Percentiles rank a stretch among this genome's conserved stretches.
These are phyloP conservation scores for Leccinum uliginosum DNA, from an alignment of 768 basidiomycete species.

Conservation along the genomic window DNA sequence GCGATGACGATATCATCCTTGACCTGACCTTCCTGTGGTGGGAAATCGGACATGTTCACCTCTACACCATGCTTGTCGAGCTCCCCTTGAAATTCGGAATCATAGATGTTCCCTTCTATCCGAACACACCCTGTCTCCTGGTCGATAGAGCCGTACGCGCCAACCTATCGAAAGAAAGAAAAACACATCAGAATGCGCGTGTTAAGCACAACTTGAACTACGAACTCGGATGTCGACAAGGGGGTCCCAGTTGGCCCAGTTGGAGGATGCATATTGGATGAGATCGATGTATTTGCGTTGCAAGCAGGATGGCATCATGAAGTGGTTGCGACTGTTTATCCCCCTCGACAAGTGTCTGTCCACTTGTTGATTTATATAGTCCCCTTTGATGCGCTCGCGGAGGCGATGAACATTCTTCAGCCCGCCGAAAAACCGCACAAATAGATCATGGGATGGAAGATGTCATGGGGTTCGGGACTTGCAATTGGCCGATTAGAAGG, in stretches of 20 bases:
- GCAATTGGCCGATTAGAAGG: neutral
- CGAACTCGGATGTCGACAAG: constrained; percentile 22
- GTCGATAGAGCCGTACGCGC: constrained; percentile 32
- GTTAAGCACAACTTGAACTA: neutral
- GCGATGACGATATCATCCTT: constrained; percentile 22
- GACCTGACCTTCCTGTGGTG: constrained; percentile 11
- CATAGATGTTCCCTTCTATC: constrained; percentile 35
- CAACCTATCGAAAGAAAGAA: constrained; percentile 22
- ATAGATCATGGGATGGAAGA: neutral
- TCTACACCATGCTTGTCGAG: constrained; percentile 9
- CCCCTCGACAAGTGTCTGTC: neutral
- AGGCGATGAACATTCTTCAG: neutral
- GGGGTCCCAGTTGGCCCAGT: constrained; percentile 37
- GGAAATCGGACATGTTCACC: constrained; percentile 15
- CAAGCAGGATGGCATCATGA: constrained; percentile 4
- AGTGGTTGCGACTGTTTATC: neutral
- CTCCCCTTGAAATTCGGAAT: constrained; percentile 15
- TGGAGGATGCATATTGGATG: constrained; percentile 25
- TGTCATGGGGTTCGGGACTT: neutral
- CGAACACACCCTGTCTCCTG: constrained; percentile 26
- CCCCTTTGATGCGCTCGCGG: neutral
- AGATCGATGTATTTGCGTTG: constrained; percentile 35
- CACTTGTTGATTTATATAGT: neutral
- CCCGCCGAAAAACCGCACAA: neutral
- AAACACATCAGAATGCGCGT: neutral